These are phyloP conservation scores for Suillus brevipes DNA, from an alignment of 768 basidiomycete species.

Conservation along the genomic window DNA sequence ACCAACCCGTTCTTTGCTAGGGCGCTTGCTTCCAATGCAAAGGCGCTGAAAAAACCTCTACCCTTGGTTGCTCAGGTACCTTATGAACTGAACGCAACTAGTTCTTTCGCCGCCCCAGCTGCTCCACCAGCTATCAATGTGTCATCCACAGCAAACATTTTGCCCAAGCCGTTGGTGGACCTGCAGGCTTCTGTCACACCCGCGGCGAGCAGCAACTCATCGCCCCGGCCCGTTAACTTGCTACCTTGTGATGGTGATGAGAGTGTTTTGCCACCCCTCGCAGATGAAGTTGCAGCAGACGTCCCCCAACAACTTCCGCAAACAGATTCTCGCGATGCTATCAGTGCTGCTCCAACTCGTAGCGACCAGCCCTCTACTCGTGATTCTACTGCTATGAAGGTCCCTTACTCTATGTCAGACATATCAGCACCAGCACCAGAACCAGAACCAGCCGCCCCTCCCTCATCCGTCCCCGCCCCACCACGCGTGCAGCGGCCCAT, in stretches of 20 bases:
- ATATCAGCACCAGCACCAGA: slow-evolving; percentile 2
- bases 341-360: neutral
- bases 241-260: neutral
- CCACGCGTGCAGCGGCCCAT: slow-evolving; percentile 21
- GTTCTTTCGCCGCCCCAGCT: neutral
- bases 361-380: neutral
- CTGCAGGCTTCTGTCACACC: neutral
- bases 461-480: slow-evolving; percentile 15
- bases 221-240: neutral
- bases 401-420: neutral
- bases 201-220: neutral
- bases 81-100: neutral
- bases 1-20: neutral
- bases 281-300: neutral
- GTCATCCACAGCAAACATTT: neutral
- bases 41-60: neutral
- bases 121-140: neutral
- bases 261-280: neutral
- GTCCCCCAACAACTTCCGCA: neutral
- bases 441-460: neutral
- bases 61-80: neutral
- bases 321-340: neutral
- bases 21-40: neutral
- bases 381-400: slow-evolving; percentile 1
- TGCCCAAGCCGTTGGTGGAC: neutral